phyloP scores from a whole-genome alignment of 768 basidiomycete genomes.

The Hericium erinaceus region DNA sequence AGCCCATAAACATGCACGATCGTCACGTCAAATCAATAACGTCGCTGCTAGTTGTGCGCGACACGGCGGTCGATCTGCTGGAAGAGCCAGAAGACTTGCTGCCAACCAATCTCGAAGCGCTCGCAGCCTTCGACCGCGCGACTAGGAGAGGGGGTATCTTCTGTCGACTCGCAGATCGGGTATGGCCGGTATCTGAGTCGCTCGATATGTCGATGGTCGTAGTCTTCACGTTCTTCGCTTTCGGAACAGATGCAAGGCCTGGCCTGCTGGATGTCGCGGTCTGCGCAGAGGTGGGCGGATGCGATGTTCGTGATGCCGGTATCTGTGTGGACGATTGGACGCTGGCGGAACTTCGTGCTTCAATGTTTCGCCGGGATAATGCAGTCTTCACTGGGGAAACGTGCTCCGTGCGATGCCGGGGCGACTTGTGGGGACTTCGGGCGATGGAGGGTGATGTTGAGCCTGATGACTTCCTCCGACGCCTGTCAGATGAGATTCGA shows the following conservation, averaged over 20 bases:
- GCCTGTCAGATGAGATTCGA: not conserved
- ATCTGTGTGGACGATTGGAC: not conserved
- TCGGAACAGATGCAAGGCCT: not conserved
- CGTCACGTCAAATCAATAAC: slow-evolving; percentile 35
- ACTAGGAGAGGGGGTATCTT: slow-evolving; percentile 17
- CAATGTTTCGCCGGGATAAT: not conserved
- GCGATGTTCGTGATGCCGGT: not conserved
- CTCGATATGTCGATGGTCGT: slow-evolving; percentile 31
- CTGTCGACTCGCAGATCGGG: not conserved
- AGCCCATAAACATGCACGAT: not conserved
- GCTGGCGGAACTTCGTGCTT: not conserved
- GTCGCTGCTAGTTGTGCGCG: slow-evolving; percentile 9
- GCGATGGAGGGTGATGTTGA: slow-evolving; percentile 2
- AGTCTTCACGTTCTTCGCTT: slow-evolving; percentile 6
- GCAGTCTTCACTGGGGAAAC: slow-evolving; percentile 14
- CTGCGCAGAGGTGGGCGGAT: not conserved
- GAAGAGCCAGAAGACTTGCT: too few relatives aligned
- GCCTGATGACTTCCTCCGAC: not conserved
- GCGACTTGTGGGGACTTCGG: slow-evolving; percentile 18
- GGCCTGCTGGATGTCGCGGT: not conserved
- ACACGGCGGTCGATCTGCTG: too few relatives aligned
- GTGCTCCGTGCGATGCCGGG: slow-evolving; percentile 20
- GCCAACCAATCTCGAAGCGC: not conserved
- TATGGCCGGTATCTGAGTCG: slow-evolving; percentile 22
- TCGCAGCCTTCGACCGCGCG: slow-evolving; percentile 14